These are phyloP conservation scores for Penicillium mononematosum DNA, from an alignment of 495 filamentous ascomycete species.

Conservation along the genomic window DNA sequence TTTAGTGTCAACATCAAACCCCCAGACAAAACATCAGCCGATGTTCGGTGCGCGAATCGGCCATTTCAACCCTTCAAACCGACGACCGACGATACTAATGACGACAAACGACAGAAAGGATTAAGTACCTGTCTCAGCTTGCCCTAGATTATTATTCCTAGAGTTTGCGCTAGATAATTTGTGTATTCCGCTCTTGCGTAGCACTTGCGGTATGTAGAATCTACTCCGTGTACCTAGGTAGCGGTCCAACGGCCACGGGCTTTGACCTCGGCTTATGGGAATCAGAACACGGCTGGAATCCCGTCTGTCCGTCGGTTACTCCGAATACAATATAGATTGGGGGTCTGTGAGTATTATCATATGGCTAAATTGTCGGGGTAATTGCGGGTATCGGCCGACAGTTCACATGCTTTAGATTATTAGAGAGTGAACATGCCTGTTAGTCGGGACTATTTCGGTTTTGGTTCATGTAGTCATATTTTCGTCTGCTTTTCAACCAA, in stretches of 20 bases:
- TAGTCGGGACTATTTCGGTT: not conserved
- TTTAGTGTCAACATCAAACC: not conserved
- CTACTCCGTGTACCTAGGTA: not conserved
- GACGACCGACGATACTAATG: not conserved
- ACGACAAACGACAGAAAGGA: not conserved
- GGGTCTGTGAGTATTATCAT: not conserved
- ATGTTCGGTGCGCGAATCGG: constrained; percentile 26
- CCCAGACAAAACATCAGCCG: constrained; percentile 18
- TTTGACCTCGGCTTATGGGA: constrained; percentile 5
- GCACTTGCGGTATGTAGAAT: not conserved
- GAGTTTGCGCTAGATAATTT: not conserved
- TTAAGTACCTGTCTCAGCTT: not conserved
- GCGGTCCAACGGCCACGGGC: not conserved
- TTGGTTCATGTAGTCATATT: not conserved
- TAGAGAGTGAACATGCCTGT: no score
- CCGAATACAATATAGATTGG: not conserved
- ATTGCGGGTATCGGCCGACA: not conserved
- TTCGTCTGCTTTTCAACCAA: not conserved
- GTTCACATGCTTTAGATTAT: not conserved
- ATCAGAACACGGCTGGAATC: not conserved
- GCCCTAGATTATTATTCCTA: not conserved
- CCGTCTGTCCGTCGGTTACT: not conserved
- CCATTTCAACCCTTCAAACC: constrained; percentile 10
- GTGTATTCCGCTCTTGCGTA: not conserved
- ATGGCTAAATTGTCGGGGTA: not conserved